Conservation (phyloP, 2,329 filamentous ascomycete species). For the Xylariaceae sp. region DNA sequence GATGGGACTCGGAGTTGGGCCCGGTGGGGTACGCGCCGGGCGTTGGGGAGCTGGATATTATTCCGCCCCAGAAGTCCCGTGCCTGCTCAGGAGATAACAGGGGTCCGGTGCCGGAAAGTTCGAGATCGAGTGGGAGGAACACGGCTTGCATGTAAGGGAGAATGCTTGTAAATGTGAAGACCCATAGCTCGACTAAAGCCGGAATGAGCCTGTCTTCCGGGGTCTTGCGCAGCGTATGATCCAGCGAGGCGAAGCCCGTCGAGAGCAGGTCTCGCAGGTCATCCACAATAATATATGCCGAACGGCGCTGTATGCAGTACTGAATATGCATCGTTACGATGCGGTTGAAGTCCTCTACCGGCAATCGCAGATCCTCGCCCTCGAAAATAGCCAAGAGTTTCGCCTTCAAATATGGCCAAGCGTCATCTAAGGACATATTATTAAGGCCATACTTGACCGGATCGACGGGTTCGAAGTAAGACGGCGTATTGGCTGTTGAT, state of each 20-base stretch:
- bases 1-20: conserved; percentile 44
- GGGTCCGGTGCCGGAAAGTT: conserved; percentile 82
- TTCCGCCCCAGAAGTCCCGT: conserved; percentile 85
- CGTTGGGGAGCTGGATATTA: conserved; percentile 49
- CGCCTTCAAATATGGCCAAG: conserved; percentile 79
- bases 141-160: conserved; percentile 94
- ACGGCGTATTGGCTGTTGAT: conserved; percentile 46
- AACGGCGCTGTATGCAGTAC: conserved; percentile 73
- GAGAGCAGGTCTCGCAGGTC: conserved; percentile 74
- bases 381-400: conserved; percentile 79
- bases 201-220: conserved; percentile 89
- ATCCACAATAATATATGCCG: conserved; percentile 72
- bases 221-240: conserved; percentile 77
- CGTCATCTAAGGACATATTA: conserved; percentile 75
- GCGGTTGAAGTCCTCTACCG: conserved; percentile 81
- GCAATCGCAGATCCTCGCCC: conserved; percentile 76
- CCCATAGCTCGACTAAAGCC: conserved; percentile 89
- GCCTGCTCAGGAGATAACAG: conserved; percentile 80
- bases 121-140: conserved; percentile 88
- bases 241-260: conserved; percentile 85
- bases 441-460: conserved; percentile 64
- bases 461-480: conserved; percentile 57
- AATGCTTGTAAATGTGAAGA: conserved; percentile 87
- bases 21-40: conserved; percentile 24
- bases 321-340: conserved; percentile 79